phyloP scores from a whole-genome alignment of 2,329 filamentous ascomycete species.

The Sporothrix sp. region DNA sequence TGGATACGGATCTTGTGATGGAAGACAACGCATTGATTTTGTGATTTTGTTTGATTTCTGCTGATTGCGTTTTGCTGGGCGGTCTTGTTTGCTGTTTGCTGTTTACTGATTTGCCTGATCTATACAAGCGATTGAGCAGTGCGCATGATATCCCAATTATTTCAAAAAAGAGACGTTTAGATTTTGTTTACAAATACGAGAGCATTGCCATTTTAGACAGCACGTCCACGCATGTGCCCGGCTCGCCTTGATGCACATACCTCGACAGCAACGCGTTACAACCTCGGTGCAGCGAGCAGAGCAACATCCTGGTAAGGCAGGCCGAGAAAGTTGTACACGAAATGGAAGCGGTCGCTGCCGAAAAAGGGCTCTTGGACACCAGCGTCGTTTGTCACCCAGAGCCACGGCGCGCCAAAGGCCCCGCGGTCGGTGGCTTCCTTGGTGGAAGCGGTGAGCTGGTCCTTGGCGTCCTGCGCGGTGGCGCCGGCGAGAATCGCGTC shows the following conservation, averaged over 20 bases:
- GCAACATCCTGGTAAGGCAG: conserved; percentile 47
- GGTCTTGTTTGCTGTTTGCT: neutral
- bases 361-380: conserved; percentile 61
- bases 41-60: neutral
- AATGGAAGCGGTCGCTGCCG: conserved; percentile 64
- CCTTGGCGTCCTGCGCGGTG: conserved; percentile 34
- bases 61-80: neutral
- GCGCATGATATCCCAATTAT: conserved; percentile 17
- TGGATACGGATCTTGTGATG: conserved; percentile 13
- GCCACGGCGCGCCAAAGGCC: conserved; percentile 70
- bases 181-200: conserved; percentile 1
- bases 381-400: conserved; percentile 51
- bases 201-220: neutral
- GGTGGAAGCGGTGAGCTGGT: conserved; percentile 43
- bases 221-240: too few species aligned
- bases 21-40: conserved; percentile 12
- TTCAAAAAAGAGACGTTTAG: conserved; percentile 9
- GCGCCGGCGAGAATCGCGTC: conserved; percentile 45
- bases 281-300: neutral
- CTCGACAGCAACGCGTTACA: too few species aligned
- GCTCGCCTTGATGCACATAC: too few species aligned
- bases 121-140: conserved; percentile 14
- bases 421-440: conserved; percentile 52
- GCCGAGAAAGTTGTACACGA: conserved; percentile 57
- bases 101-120: too few species aligned